Base-by-base conservation (phyloP, 768 basidiomycete species). In the Tulasnella sp. region DNA sequence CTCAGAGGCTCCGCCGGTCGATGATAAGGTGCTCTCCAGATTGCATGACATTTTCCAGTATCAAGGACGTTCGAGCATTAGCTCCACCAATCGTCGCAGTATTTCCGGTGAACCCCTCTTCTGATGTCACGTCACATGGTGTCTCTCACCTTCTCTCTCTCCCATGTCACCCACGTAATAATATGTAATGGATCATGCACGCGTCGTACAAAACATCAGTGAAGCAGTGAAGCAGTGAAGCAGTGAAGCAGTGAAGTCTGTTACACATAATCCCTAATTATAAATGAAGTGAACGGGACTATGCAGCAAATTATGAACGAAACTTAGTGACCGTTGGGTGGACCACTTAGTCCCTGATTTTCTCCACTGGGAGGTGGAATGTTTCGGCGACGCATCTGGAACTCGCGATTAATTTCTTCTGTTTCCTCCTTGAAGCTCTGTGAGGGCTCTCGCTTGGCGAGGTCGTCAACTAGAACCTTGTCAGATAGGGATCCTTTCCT, bases 21-120 rank as follows among this genome's bases (percentile, higher is more conserved):
- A 70, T 34, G 81, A 85, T 64, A 84, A 87, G 55, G 82, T 81
- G 66, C 68, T 89, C 30, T 84, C 87, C 43, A 74, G 83, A 65
- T 69, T 91, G 53, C 88, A 90, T 67, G 81, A 86, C 66, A 76
- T 90, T 63, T 91, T 90, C 72, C 85, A 87, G 65, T 90, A 91
- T 70, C 79, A 62, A 17, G 62, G 62, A n/a, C 62, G 62, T 12
- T 52, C 59, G 21, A 59, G 57, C 29, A 51, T 59, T 27, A 56
- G 54, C 17, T n/a, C 42, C 8, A 56, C 24, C 42, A 46, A 46
- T 24, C 41, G 38, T 4, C 54, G 25, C 5, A 48, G 54, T 17
- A 25, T 19, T 21, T 56, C 54, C 7, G 34, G 34, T 38, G 34
- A 38, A 38, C 34, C 34, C 5, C 34, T 38, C 34, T 38, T 38